Percentiles rank a stretch among this genome's conserved stretches.
These are phyloP conservation scores for Ceraceosorus bombacis DNA, from an alignment of 1,284 basidiomycete genomes.

Conservation along the genomic window DNA sequence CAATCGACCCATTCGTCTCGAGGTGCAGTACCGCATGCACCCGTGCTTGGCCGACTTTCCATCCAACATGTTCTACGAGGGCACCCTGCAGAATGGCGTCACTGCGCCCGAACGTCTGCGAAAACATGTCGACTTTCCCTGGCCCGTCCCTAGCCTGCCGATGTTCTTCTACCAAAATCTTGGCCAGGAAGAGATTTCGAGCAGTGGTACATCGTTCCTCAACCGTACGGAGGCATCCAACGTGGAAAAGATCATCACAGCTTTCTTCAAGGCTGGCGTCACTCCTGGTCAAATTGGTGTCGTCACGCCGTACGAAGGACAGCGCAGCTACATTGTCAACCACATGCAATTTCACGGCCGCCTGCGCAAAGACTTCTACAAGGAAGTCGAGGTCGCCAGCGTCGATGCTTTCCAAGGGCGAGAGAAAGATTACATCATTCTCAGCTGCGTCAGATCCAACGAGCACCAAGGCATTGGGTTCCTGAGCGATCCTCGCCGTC, in stretches of 20 bases:
- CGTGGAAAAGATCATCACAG: conserved; percentile 98
- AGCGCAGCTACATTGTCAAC: conserved; percentile 95
- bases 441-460: conserved; percentile 97
- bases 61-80: conserved; percentile 99
- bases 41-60: conserved; percentile 98
- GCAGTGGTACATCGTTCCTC: conserved; percentile 94
- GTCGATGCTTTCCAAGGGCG: conserved; percentile 99
- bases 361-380: conserved; percentile 96
- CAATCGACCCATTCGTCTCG: conserved; percentile 92
- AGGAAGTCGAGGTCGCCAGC: conserved; percentile 96
- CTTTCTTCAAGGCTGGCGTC: conserved; percentile 98
- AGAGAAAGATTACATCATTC: conserved; percentile 99
- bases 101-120: conserved; percentile 93
- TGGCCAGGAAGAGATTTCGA: conserved; percentile 97
- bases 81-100: conserved; percentile 96
- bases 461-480: conserved; percentile 99
- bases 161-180: conserved; percentile 99
- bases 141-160: conserved; percentile 93
- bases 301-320: conserved; percentile 97
- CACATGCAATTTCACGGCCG: conserved; percentile 99
- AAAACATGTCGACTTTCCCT: conserved; percentile 97
- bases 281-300: conserved; percentile 92
- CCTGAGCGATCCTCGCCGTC: conserved; percentile 89
- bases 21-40: conserved; percentile 99
- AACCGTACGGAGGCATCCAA: conserved; percentile 98